Base-by-base conservation (phyloP, 768 basidiomycete genomes). In the Leccinum sublutescens region DNA sequence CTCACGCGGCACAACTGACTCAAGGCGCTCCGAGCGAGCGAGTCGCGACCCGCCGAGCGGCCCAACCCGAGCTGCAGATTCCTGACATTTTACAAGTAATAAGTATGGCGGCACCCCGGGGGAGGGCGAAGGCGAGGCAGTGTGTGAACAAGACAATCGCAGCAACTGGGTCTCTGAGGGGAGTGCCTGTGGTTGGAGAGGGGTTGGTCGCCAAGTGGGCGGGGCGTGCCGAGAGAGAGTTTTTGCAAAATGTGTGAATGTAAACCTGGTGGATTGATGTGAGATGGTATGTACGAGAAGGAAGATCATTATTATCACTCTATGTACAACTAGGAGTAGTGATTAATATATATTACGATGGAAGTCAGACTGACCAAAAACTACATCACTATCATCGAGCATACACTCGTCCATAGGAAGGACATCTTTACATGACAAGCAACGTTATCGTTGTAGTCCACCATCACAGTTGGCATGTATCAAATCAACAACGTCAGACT, bases 141-240 rank as follows among this genome's bases (percentile, higher is more conserved):
- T 53, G 52, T n/a, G 50, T 64, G 15, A 53, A 61, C 8, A 52
- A 48, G 33, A 59, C 66, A 15, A n/a, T 64, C 19, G 34, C 43
- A n/a, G 54, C n/a, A 29, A 68, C 68, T 56, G 40, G 48, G 45
- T 66, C 60, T 49, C 31, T 70, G 56, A 59, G 64, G 50, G 57
- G 55, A 14, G 59, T 53, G 5, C 66, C 66, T 2, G 56, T 61
- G 21, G 56, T 52, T 1, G 61, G 53, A 12, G 63, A 70, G 1
- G 72, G 56, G 23, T 58, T 82, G 34, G 76, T 81, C 2, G 69
- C 63, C 15, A 76, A 77, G 45, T 81, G 80, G 80, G 72, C 77
- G 64, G 55, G 15, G 68, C 74, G 17, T 82, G 80, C 80, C 74
- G 72, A 57, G 65, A 57, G 65, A 1, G 23, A 25, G 23, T 81